These are phyloP conservation scores for Sparassis latifolia DNA, from an alignment of 1,284 basidiomycete species.

Conservation along the genomic window DNA sequence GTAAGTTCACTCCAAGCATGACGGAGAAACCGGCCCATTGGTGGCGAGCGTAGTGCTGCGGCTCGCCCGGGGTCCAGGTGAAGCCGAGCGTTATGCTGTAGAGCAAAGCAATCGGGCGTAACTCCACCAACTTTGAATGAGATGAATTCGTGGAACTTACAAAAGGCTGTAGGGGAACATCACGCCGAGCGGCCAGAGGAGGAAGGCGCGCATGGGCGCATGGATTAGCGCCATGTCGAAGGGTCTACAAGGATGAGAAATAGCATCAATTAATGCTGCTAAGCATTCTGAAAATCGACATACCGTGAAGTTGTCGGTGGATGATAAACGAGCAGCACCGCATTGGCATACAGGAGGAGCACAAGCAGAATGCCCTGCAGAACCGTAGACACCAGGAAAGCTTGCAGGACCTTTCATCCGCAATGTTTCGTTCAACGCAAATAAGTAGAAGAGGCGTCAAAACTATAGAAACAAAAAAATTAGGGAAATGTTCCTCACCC, in stretches of 20 bases:
- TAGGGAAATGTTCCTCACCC: slow-evolving; percentile 40
- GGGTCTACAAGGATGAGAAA: slow-evolving; percentile 36
- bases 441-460: no score
- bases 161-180: slow-evolving; percentile 47
- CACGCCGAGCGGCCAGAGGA: slow-evolving; percentile 46
- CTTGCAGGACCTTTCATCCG: slow-evolving; percentile 43
- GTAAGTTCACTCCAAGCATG: slow-evolving; percentile 50
- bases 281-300: slow-evolving; percentile 1
- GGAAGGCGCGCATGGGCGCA: slow-evolving; percentile 66
- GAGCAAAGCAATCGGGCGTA: background rate
- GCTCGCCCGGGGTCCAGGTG: slow-evolving; percentile 35
- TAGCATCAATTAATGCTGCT: background rate
- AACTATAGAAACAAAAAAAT: background rate
- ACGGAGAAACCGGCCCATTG: slow-evolving; percentile 59
- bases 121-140: background rate
- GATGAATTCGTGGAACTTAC: slow-evolving; percentile 25
- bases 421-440: background rate
- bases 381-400: slow-evolving; percentile 56
- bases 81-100: slow-evolving; percentile 52
- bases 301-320: slow-evolving; percentile 35
- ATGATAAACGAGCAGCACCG: slow-evolving; percentile 62
- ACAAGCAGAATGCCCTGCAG: slow-evolving; percentile 54
- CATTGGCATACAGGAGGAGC: slow-evolving; percentile 59
- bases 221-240: slow-evolving; percentile 67
- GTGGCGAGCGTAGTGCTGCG: slow-evolving; percentile 42